phyloP scores from a whole-genome alignment of 352 stramenopile genomes.

The Globisporangium perplexum region DNA sequence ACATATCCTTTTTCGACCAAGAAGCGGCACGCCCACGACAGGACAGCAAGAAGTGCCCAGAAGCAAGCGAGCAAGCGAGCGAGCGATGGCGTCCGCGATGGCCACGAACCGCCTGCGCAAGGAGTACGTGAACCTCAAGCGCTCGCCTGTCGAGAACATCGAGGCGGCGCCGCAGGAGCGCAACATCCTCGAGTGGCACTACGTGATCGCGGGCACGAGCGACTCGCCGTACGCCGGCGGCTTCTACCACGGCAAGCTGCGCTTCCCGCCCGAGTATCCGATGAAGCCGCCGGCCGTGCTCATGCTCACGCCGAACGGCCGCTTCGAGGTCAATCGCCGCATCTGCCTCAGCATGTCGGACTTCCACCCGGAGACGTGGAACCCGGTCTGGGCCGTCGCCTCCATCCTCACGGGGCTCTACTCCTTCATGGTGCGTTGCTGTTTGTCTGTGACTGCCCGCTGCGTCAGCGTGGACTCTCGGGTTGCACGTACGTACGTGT shows the following conservation, averaged over 20 bases:
- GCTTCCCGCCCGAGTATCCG: constrained; percentile 92
- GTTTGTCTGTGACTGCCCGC: no score
- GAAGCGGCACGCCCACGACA: no score
- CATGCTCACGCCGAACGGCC: constrained; percentile 92
- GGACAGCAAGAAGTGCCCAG: no score
- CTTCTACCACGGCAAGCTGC: constrained; percentile 89
- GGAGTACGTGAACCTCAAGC: constrained; percentile 86
- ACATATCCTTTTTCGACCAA: no score
- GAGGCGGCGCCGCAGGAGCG: constrained; percentile 79
- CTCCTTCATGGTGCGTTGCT: constrained; percentile 87
- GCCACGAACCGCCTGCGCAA: constrained; percentile 87
- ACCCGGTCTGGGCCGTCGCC: constrained; percentile 93
- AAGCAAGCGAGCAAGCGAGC: no score
- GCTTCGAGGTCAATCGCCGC: constrained; percentile 90
- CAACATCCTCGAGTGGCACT: constrained; percentile 96
- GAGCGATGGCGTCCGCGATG: constrained; percentile 68
- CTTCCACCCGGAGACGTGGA: constrained; percentile 95
- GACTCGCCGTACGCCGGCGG: constrained; percentile 79
- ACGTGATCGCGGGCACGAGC: constrained; percentile 78
- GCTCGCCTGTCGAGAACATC: constrained; percentile 88
- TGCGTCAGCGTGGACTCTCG: neutral
- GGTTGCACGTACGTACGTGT: neutral
- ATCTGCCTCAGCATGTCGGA: constrained; percentile 95
- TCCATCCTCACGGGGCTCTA: constrained; percentile 94
- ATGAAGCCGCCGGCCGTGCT: constrained; percentile 92